These are phyloP conservation scores for Ustilago nuda DNA, from an alignment of 1,284 basidiomycete species.

Conservation along the genomic window DNA sequence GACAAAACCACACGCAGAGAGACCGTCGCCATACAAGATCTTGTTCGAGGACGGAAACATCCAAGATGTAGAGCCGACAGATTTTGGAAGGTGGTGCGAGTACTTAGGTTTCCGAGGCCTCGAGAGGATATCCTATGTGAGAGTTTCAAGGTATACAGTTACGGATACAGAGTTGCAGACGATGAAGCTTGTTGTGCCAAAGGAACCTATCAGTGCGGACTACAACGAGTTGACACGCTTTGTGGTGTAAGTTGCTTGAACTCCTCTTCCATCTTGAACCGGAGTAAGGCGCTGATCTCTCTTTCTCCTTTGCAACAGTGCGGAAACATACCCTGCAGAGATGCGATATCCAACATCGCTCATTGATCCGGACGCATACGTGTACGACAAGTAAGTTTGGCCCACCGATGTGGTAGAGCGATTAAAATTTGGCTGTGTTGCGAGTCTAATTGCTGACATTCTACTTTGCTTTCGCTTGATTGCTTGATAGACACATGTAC, in stretches of 20 bases:
- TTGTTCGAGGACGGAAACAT: constrained; percentile 71
- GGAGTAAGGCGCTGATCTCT: background rate
- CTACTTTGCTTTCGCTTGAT: background rate
- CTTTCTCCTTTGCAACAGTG: constrained; percentile 10
- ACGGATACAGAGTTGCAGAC: constrained; percentile 67
- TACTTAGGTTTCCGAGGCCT: constrained; percentile 65
- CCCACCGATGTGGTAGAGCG: background rate
- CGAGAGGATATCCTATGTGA: constrained; percentile 60
- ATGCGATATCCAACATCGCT: constrained; percentile 47
- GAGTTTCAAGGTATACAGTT: constrained; percentile 64
- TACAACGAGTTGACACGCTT: constrained; percentile 41
- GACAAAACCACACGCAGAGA: constrained; percentile 78
- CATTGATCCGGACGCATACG: constrained; percentile 41
- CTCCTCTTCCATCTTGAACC: background rate
- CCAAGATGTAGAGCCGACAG: constrained; percentile 71
- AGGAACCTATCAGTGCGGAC: constrained; percentile 52
- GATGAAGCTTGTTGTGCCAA: constrained; percentile 61
- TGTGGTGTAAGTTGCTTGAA: constrained; percentile 42
- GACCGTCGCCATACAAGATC: constrained; percentile 87
- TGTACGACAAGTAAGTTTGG: constrained; percentile 54
- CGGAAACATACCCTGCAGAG: constrained; percentile 42
- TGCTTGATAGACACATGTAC: constrained; percentile 42
- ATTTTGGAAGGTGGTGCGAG: constrained; percentile 64
- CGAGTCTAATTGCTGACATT: constrained; percentile 8
- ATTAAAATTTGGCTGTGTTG: background rate